Conservation (phyloP, 495 filamentous ascomycete species). For the Penicillium tannophilum region DNA sequence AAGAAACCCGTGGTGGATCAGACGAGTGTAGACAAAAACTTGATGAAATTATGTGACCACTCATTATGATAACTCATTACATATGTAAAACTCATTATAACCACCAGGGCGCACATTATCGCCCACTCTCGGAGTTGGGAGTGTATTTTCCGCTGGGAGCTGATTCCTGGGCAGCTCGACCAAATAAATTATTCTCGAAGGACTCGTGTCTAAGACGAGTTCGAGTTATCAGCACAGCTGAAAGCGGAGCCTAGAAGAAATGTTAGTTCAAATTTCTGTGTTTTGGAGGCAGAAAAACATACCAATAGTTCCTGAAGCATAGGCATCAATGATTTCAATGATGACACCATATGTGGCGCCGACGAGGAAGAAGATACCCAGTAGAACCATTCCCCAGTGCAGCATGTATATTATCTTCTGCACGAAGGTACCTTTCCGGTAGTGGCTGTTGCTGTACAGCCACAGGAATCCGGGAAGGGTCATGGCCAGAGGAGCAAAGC, state of each 20-base stretch:
- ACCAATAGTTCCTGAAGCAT: constrained; percentile 22
- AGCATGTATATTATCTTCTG: constrained; percentile 1
- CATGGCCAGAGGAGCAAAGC: constrained; percentile 25
- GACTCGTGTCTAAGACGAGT: constrained; percentile 8
- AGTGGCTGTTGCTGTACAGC: constrained; percentile 41
- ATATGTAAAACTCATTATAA: too few relatives aligned
- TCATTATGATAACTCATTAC: too few relatives aligned
- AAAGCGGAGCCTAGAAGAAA: constrained; percentile 12
- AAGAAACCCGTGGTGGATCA: too few relatives aligned
- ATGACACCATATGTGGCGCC: constrained; percentile 25
- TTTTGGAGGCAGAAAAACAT: background rate
- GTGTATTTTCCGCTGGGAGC: too few relatives aligned
- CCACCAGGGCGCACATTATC: too few relatives aligned
- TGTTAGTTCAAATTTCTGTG: background rate
- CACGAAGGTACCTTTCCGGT: constrained; percentile 15
- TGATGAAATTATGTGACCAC: too few relatives aligned
- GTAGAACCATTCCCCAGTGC: background rate
- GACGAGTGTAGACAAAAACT: too few relatives aligned
- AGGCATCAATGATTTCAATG: constrained; percentile 20
- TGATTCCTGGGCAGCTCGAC: too few relatives aligned
- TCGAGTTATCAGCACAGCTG: constrained; percentile 18
- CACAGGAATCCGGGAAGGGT: constrained; percentile 43
- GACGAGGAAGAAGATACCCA: constrained; percentile 26
- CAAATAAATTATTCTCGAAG: too few relatives aligned
- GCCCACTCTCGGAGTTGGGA: too few relatives aligned